Conservation (phyloP, 306 rosid genomes). For the Dryas drummondii region DNA sequence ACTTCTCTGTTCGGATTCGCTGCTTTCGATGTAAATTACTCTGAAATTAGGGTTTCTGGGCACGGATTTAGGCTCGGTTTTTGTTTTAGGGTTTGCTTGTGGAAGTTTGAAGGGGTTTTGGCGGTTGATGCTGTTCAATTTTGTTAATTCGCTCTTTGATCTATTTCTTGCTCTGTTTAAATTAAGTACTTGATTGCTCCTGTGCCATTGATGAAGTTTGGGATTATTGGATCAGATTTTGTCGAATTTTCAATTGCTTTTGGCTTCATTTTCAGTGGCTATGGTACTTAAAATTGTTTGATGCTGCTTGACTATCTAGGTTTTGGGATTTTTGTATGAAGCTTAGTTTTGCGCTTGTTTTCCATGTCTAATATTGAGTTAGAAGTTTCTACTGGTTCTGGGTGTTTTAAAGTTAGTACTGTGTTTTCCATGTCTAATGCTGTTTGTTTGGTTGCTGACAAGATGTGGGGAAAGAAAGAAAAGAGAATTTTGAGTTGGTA, state of each 20-base stretch:
- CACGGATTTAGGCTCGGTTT: slow-evolving; percentile 47
- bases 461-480: not conserved
- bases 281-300: slow-evolving; percentile 21
- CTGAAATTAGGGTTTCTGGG: slow-evolving; percentile 41
- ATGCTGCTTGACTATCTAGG: slow-evolving; percentile 1
- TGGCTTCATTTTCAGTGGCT: slow-evolving; percentile 34
- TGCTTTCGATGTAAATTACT: slow-evolving; percentile 37
- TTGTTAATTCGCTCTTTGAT: slow-evolving; percentile 56
- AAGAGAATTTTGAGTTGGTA: not conserved
- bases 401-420: slow-evolving; percentile 4
- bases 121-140: slow-evolving; percentile 36
- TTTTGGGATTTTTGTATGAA: slow-evolving; percentile 11
- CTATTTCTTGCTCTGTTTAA: slow-evolving; percentile 40
- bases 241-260: slow-evolving; percentile 34
- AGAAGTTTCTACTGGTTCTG: slow-evolving; percentile 28
- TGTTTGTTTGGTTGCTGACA: slow-evolving; percentile 25
- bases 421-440: not conserved
- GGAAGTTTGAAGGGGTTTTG: slow-evolving; percentile 54
- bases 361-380: slow-evolving; percentile 19
- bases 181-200: slow-evolving; percentile 32
- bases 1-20: slow-evolving; percentile 38
- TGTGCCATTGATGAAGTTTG: slow-evolving; percentile 20
- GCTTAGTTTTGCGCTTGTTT: slow-evolving; percentile 11
- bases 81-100: slow-evolving; percentile 39
- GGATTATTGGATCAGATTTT: slow-evolving; percentile 19